Evolutionary conservation across 768 basidiomycete species (phyloP), one percentile per base, ranked within the genome.

Genomic region (Leccinum subtestaceum): DNA sequence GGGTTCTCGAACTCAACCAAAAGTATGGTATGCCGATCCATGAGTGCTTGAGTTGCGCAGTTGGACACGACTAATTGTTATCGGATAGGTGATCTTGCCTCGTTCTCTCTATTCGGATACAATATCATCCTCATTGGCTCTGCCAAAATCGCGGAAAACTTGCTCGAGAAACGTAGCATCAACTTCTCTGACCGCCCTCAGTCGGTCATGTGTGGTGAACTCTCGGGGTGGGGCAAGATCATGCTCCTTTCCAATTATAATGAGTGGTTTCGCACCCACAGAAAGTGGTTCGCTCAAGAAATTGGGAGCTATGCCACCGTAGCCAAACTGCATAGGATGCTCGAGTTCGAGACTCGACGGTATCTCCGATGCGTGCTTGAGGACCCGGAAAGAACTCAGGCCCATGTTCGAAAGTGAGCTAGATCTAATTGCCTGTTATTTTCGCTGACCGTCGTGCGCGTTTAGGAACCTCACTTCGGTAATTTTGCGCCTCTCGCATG

Each of bases 91-190:
- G 63, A 67, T 38, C 56, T 66, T 46, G 58, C 60, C 4, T 66
- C 60, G 32, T 31, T 32, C 10, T 60, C 56, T 19, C 3, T 65
- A 4, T 54, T 62, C 4, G 61, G 63, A 46, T 58, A 78, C 59
- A 75, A 77, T 6, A 68, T 81, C 43, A 68, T 81, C 19, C 57
- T 81, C 40, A 64, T 83, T 6, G 80, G 80, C 55, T 76, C 80
- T 15, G 73, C 76, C 5, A 65, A 71, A 40, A 75, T 74, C 5
- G 73, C 77, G 8, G 63, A 67, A 17, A 81, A 83, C 19, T 69
- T 82, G 4, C 73, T 83, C 4, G 80, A 83, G 60, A 82, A 76
- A 56, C 74, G 78, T 31, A 70, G 78, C 23, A 59, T 62, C 32
- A 78, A 75, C 13, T 84, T 79, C 60, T 77, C 80, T 8, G 67